These are phyloP conservation scores for Pouteria campechiana DNA, from an alignment of 179 eudicot genomes.

Conservation along the genomic window DNA sequence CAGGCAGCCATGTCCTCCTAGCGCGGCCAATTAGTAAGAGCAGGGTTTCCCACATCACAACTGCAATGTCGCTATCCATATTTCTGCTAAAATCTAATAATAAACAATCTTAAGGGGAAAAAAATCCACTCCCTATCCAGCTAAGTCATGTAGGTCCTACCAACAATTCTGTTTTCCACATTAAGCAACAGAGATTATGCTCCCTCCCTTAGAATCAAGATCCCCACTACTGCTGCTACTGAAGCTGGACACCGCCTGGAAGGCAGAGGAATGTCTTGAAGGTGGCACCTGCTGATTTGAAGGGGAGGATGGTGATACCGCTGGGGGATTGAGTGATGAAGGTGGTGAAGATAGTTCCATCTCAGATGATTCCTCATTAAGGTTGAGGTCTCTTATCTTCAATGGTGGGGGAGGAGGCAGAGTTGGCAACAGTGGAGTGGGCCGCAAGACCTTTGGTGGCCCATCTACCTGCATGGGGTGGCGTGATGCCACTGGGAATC, in stretches of 20 bases:
- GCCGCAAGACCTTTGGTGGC: constrained; percentile 10
- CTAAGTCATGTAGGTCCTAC: too few relatives aligned
- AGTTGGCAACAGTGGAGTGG: constrained; percentile 16
- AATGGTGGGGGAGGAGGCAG: constrained; percentile 50
- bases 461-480: constrained; percentile 4
- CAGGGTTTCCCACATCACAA: too few relatives aligned
- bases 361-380: constrained; percentile 30
- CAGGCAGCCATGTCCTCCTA: too few relatives aligned
- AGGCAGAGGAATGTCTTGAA: constrained; percentile 17
- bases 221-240: constrained; percentile 54
- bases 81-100: too few relatives aligned
- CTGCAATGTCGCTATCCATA: too few relatives aligned
- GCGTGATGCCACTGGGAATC: constrained; percentile 1
- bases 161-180: too few relatives aligned
- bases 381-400: constrained; percentile 54
- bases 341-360: constrained; percentile 15
- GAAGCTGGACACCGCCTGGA: constrained; percentile 26
- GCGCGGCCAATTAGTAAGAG: too few relatives aligned
- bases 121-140: too few relatives aligned
- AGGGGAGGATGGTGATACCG: constrained; percentile 8
- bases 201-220: too few relatives aligned
- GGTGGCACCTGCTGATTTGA: constrained; percentile 21
- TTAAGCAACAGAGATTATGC: constrained; percentile 74
- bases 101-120: too few relatives aligned
- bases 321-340: constrained; percentile 35